These are phyloP conservation scores for Phaseolus coccineus DNA, from an alignment of 331 rosid genomes.

Conservation along the genomic window DNA sequence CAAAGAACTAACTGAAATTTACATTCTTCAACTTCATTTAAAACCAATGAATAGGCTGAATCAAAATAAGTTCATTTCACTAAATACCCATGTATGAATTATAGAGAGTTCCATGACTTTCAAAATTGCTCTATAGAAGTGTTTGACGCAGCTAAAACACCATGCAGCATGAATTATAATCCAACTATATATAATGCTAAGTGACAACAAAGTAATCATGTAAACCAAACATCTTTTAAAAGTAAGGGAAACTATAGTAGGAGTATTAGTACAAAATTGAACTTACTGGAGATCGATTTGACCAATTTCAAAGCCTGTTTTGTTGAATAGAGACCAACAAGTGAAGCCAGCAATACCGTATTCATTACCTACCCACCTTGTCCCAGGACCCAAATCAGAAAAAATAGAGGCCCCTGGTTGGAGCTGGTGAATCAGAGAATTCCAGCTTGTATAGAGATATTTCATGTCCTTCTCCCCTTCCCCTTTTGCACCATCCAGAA, in stretches of 20 bases:
- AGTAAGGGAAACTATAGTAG: background rate
- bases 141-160: background rate
- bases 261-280: conserved; percentile 32
- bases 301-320: conserved; percentile 61
- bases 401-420: conserved; percentile 82
- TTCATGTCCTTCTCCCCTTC: conserved; percentile 77
- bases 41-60: background rate
- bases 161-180: conserved; percentile 5
- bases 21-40: conserved; percentile 16
- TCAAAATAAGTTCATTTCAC: background rate
- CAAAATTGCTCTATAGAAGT: conserved; percentile 22
- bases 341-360: conserved; percentile 72
- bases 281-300: conserved; percentile 61
- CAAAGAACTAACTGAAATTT: conserved; percentile 23
- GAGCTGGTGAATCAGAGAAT: conserved; percentile 82
- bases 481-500: conserved; percentile 92
- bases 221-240: conserved; percentile 16
- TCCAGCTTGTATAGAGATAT: conserved; percentile 78
- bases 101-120: conserved; percentile 5
- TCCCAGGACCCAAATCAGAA: conserved; percentile 90
- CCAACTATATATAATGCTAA: background rate
- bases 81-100: background rate
- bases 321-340: conserved; percentile 88
- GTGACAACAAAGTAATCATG: conserved; percentile 9
- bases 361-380: conserved; percentile 91